Base-by-base conservation (phyloP, 164 flowering plant genomes). In the Nymphaea thermarum region DNA sequence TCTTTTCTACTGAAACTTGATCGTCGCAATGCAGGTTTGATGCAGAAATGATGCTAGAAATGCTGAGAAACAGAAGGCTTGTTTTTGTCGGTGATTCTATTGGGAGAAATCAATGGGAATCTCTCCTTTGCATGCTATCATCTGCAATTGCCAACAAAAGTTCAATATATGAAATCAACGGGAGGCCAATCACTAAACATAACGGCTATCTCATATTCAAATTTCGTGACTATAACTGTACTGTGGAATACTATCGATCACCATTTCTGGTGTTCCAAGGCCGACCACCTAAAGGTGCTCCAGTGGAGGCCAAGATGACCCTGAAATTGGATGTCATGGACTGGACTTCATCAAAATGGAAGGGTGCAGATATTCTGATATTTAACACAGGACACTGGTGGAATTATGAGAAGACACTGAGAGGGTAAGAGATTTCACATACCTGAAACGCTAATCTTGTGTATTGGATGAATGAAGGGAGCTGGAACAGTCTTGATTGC, bases 21-120 rank as follows among this genome's bases (percentile, higher is more conserved):
- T 15, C 12, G 8, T 51, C 57, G 3, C 36, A 51, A 10, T 51
- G 3, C 57, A 76, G 99, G 77, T 95, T 95, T 70, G 82, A 92
- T 81, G 91, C 91, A 1, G 86, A 67, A 59, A 10, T 72, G 60
- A 84, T 95, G 96, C 73, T 95, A 81, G 97, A 92, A 77, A 89
- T 80, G 69, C 71, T 95, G 53, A 71, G 91, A 53, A 84, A 88
- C 80, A 82, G 79, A 62, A 78, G 98, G 55, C 57, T 92, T 25
- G 96, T 85, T 3, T 95, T 95, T 68, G 93, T 83, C 11, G 99
- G 99, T 1, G 99, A 95, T 76, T 95, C 99, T 15, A 95, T 95
- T 64, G 99, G 99, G 68, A 82, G 99, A 82, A 95, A 95, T 75
- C 99, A 95, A 69, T 95, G 98, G 99, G 99, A 95, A 70, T 95